phyloP scores from a whole-genome alignment of 257 asterid genomes.

The Plantago major region DNA sequence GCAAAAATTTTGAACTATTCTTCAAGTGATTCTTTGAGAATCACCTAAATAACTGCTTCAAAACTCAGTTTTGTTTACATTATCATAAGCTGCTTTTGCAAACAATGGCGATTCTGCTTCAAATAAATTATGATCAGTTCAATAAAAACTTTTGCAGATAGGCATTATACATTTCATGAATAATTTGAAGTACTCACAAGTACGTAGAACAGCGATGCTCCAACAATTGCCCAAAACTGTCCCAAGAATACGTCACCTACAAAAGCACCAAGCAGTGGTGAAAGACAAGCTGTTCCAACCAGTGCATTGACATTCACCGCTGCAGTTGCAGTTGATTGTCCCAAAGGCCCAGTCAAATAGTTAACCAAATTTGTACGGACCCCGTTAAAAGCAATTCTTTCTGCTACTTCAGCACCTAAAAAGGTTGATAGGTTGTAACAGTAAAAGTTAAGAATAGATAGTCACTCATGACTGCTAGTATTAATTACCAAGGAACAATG shows the following conservation, averaged over 20 bases:
- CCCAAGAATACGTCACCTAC: conserved; percentile 4
- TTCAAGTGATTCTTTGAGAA: too few relatives aligned
- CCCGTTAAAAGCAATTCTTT: conserved; percentile 1
- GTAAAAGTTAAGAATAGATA: neutral
- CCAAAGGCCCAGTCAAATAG: conserved; percentile 12
- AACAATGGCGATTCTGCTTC: too few relatives aligned
- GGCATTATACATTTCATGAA: too few relatives aligned
- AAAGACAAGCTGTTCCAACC: neutral
- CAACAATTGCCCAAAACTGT: neutral
- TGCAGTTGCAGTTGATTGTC: conserved; percentile 1
- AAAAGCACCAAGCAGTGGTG: conserved; percentile 11
- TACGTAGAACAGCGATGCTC: neutral
- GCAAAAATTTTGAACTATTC: too few relatives aligned
- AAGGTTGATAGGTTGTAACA: neutral
- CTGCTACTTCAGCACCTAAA: conserved; percentile 1
- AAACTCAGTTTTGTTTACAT: too few relatives aligned
- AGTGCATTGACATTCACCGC: conserved; percentile 2
- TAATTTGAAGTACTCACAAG: conserved; percentile 1
- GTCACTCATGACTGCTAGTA: too few relatives aligned
- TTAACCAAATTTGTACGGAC: neutral
- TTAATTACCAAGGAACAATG: too few relatives aligned
- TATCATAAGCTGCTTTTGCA: too few relatives aligned
- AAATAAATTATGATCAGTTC: too few relatives aligned
- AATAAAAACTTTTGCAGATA: neutral
- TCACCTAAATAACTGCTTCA: too few relatives aligned